Base-by-base conservation (phyloP, 2,329 filamentous ascomycete genomes). In the Curvularia spicifera region DNA sequence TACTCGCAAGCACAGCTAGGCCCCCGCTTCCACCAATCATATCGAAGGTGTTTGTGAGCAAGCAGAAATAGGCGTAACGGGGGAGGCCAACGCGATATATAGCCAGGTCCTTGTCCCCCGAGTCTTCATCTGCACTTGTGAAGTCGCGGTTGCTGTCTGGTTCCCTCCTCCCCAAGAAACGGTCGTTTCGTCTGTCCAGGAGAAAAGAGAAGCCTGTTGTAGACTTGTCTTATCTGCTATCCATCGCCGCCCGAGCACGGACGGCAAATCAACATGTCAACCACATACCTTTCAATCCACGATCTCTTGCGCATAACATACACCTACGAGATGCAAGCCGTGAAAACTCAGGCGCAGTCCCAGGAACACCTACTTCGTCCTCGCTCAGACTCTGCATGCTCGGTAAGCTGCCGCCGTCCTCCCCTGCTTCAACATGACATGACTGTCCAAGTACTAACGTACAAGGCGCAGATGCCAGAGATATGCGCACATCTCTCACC, bases 281-380 rank as follows among this genome's bases (percentile, higher is more conserved):
- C 72, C 5, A 68, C 59, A n/a, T 67, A 67, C 53, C 55, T 75
- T 4, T 66, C 71, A 8, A 57, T 75, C 43, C 64, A 74, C 61
- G 72, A 75, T 43, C 58, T 75, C 9, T 65, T 75, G 15, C 72
- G 72, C 60, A 73, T 75, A 56, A 73, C 72, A 20, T 73, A 73
- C 50, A 70, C 66, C 1, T 75, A 75, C 51, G 72, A 75, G 56
- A 62, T 67, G n/a, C 66, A 63, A 45, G 67, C 67, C 8, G 43
- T 66, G 10, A 64, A 68, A 48, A 61, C 59, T 33, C 60, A 65
- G 48, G 61, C 63, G 28, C 26, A 24, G n/a, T 20, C 31, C 45
- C 56, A 51, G 22, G 15, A 26, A 18, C 33, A 29, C 15, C 24
- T 29, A 45, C 50, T 31, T 15, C 45, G 67, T 48, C 63, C 61